Conservation (phyloP, 1,284 basidiomycete species). For the Ustilago loliicola region DNA sequence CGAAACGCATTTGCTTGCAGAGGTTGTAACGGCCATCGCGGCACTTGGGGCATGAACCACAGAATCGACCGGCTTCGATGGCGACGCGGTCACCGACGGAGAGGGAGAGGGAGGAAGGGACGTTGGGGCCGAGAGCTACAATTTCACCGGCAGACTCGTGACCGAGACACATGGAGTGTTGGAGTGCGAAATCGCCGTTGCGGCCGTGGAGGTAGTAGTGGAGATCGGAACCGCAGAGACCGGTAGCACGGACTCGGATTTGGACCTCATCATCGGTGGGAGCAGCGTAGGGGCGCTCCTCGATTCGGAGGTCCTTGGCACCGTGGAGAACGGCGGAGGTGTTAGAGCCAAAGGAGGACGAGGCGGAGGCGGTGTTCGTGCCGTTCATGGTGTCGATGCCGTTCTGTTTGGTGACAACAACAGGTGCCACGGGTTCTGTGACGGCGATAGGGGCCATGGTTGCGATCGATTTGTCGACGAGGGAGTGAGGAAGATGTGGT, state of each 20-base stretch:
- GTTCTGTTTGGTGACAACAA: slow-evolving; percentile 25
- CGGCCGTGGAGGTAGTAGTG: slow-evolving; percentile 71
- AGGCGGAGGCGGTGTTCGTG: slow-evolving; percentile 10
- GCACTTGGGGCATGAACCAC: slow-evolving; percentile 75
- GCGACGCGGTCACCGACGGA: slow-evolving; percentile 89
- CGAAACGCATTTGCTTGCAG: slow-evolving; percentile 87
- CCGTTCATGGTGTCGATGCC: slow-evolving; percentile 31
- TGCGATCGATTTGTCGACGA: not conserved
- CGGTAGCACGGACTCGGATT: slow-evolving; percentile 83
- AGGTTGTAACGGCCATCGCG: slow-evolving; percentile 89
- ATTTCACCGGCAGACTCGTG: slow-evolving; percentile 90
- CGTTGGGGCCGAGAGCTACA: slow-evolving; percentile 77
- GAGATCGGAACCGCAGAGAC: slow-evolving; percentile 79
- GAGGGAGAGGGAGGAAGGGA: slow-evolving; percentile 72
- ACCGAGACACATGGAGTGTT: slow-evolving; percentile 83
- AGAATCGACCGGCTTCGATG: slow-evolving; percentile 91
- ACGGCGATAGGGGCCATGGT: slow-evolving; percentile 47
- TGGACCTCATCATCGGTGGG: slow-evolving; percentile 78
- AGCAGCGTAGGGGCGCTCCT: slow-evolving; percentile 78
- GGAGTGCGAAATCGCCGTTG: slow-evolving; percentile 91
- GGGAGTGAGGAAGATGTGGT: not conserved
- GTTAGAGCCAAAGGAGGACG: slow-evolving; percentile 48
- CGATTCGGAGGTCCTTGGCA: slow-evolving; percentile 73
- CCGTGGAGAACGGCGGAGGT: slow-evolving; percentile 71
- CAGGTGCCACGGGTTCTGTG: slow-evolving; percentile 18